A percentile compares a stretch with the other conserved stretches of the same genome.
These are phyloP conservation scores for Penicillium occitanis DNA, from an alignment of 2,329 filamentous ascomycete species.

Conservation along the genomic window DNA sequence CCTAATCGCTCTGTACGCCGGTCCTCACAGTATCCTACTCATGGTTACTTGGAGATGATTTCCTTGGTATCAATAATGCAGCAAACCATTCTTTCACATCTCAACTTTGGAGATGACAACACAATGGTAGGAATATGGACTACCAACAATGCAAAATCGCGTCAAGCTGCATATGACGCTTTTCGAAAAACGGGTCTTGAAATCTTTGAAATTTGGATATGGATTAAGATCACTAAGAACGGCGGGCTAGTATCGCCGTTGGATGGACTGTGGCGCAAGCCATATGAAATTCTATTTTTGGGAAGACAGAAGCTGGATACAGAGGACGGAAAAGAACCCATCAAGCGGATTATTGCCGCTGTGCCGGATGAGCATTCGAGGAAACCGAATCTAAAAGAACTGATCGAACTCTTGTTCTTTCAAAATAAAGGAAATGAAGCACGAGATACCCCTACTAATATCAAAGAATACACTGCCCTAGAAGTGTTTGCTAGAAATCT, in stretches of 20 bases:
- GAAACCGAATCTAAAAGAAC: slow-evolving; percentile 61
- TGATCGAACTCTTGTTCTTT: slow-evolving; percentile 48
- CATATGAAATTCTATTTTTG: slow-evolving; percentile 61
- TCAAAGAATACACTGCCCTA: slow-evolving; percentile 48
- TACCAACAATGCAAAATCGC: slow-evolving; percentile 57
- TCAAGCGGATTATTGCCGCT: slow-evolving; percentile 54
- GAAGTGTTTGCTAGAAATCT: slow-evolving; percentile 63
- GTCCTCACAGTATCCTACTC: slow-evolving; percentile 49
- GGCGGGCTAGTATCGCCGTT: slow-evolving; percentile 56
- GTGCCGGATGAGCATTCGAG: slow-evolving; percentile 65
- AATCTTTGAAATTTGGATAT: slow-evolving; percentile 62
- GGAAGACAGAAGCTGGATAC: slow-evolving; percentile 27
- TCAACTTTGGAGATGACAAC: slow-evolving; percentile 30
- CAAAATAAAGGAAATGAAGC: neutral
- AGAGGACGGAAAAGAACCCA: slow-evolving; percentile 30
- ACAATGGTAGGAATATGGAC: slow-evolving; percentile 59
- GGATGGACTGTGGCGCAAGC: slow-evolving; percentile 58
- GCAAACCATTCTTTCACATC: slow-evolving; percentile 47
- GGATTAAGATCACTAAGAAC: slow-evolving; percentile 58
- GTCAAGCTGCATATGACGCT: slow-evolving; percentile 47
- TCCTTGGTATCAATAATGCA: slow-evolving; percentile 37
- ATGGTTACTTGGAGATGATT: slow-evolving; percentile 32
- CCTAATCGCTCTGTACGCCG: slow-evolving; percentile 60
- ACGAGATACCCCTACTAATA: neutral
- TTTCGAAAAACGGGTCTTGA: slow-evolving; percentile 49